Evolutionary conservation across 2,329 filamentous ascomycete genomes (phyloP).

Genomic region (Dryadomyces quercivorus): DNA sequence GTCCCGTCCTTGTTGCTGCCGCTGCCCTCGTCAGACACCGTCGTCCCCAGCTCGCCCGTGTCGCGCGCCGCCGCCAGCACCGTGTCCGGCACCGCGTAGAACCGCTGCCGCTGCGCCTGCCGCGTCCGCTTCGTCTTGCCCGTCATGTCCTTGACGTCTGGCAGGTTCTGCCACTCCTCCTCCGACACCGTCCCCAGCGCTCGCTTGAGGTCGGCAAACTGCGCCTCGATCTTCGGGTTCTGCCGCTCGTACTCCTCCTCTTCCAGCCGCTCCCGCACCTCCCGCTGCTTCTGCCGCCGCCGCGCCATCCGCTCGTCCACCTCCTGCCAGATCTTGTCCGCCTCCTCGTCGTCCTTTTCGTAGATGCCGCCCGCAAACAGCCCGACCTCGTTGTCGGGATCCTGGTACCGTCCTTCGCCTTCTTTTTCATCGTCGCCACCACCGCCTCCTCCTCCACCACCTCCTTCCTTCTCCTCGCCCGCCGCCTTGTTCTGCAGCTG

Average conservation of each 20-base stretch:
- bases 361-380: conserved; percentile 92
- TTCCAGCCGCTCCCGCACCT: conserved; percentile 86
- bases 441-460: conserved; percentile 39
- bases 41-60: conserved; percentile 71
- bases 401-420: conserved; percentile 74
- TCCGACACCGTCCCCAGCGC: conserved; percentile 79
- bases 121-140: conserved; percentile 82
- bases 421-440: conserved; percentile 37
- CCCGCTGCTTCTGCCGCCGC: conserved; percentile 76
- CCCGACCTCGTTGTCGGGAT: conserved; percentile 94
- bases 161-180: conserved; percentile 91
- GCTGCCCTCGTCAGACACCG: conserved; percentile 67
- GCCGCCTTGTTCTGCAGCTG: conserved; percentile 48
- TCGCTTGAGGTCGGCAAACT: conserved; percentile 92
- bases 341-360: conserved; percentile 95
- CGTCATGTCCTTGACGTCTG: conserved; percentile 92
- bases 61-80: conserved; percentile 81
- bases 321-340: conserved; percentile 87
- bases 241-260: conserved; percentile 91
- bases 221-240: conserved; percentile 95
- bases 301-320: conserved; percentile 97
- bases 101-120: conserved; percentile 69
- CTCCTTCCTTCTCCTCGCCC: conserved; percentile 55
- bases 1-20: conserved; percentile 59
- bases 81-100: conserved; percentile 94